A percentile compares a stretch with the other conserved stretches of the same genome.
These are phyloP conservation scores for Kazachstania kunashirensis DNA, from an alignment of 805 yeast species.

Conservation along the genomic window DNA sequence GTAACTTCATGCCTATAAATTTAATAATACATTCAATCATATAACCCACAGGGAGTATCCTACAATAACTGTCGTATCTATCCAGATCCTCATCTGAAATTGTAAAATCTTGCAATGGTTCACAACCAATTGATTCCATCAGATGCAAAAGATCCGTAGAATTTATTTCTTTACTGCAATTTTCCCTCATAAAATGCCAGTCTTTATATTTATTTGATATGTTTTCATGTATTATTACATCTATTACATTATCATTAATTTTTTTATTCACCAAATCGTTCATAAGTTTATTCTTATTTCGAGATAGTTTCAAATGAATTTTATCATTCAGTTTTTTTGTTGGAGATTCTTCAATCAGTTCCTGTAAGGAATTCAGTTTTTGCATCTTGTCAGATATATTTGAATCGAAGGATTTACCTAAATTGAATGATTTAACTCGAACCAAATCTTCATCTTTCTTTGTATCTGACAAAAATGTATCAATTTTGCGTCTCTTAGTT, in stretches of 20 bases:
- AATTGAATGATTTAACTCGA: conserved; percentile 12
- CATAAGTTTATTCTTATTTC: background rate
- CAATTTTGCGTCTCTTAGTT: no score
- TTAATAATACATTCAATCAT: conserved; percentile 4
- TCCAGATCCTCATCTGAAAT: conserved; percentile 1
- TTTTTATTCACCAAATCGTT: conserved; percentile 1
- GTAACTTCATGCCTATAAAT: background rate
- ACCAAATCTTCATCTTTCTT: conserved; percentile 1
- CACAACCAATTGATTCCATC: conserved; percentile 14
- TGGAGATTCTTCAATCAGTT: conserved; percentile 3
- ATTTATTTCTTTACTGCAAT: conserved; percentile 1
- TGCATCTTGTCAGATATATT: conserved; percentile 5
- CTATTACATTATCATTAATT: conserved; percentile 10
- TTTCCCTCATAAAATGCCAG: conserved; percentile 21
- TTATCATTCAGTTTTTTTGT: background rate
- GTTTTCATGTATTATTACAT: conserved; percentile 14
- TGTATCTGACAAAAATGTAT: no score
- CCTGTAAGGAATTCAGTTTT: conserved; percentile 2
- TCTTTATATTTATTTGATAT: conserved; percentile 18
- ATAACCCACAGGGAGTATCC: conserved; percentile 14
- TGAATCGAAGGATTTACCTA: conserved; percentile 17
- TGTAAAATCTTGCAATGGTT: background rate
- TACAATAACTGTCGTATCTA: conserved; percentile 14
- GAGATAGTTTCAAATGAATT: background rate
- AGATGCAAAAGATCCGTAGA: conserved; percentile 1